Percentiles rank a stretch among this genome's conserved stretches.
Conservation (phyloP, 2,329 filamentous ascomycete species). For the Arachnopeziza araneosa region DNA sequence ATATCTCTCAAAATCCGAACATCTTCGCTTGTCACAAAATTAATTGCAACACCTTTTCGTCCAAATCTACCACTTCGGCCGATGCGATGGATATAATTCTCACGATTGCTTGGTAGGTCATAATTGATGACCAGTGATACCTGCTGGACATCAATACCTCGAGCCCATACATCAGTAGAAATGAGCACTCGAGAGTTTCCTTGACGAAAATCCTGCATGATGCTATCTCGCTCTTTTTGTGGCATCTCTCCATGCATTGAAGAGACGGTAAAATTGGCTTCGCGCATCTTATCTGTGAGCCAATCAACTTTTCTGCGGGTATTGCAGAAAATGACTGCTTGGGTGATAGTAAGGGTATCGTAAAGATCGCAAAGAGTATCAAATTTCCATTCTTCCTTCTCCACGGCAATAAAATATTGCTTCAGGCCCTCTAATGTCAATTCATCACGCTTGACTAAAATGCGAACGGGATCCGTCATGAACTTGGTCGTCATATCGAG, state of each 20-base stretch:
- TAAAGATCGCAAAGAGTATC: constrained; percentile 98
- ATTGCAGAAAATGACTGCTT: constrained; percentile 99
- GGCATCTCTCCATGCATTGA: constrained; percentile 99
- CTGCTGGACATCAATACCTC: constrained; percentile 98
- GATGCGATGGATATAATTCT: constrained; percentile 99
- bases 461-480: constrained; percentile 96
- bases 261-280: constrained; percentile 96
- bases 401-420: constrained; percentile 98
- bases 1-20: constrained; percentile 97
- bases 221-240: constrained; percentile 94
- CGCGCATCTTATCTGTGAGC: constrained; percentile 98
- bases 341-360: constrained; percentile 96
- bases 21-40: constrained; percentile 98
- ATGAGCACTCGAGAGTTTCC: constrained; percentile 95
- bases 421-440: constrained; percentile 95
- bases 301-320: constrained; percentile 98
- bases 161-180: constrained; percentile 95
- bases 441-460: constrained; percentile 97
- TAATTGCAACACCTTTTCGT: constrained; percentile 97
- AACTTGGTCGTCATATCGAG: constrained; percentile 99
- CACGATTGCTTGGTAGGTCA: constrained; percentile 94
- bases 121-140: constrained; percentile 99
- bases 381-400: constrained; percentile 99
- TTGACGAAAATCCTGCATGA: constrained; percentile 98
- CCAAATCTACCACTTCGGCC: constrained; percentile 93